These are phyloP conservation scores for Metrosideros polymorpha DNA, from an alignment of 441 rosid genomes.

Conservation along the genomic window DNA sequence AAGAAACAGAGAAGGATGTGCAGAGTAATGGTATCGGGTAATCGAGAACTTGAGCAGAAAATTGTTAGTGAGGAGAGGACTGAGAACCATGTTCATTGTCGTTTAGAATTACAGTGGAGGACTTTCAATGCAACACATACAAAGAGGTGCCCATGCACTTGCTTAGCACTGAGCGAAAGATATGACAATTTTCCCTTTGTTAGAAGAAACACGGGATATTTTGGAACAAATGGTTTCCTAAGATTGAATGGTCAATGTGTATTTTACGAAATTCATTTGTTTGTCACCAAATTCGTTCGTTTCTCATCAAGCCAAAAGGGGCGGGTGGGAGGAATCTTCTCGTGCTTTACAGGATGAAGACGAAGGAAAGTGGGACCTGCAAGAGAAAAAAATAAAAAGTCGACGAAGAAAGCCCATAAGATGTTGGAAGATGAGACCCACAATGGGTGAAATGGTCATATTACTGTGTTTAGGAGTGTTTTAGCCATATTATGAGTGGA, in stretches of 20 bases:
- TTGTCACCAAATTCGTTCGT: not conserved
- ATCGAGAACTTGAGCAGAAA: not conserved
- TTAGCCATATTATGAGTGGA: no score
- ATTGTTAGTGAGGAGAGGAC: not conserved
- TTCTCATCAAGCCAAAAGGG: not conserved
- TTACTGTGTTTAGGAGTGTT: no score
- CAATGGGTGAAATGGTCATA: no score
- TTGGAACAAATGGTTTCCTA: not conserved
- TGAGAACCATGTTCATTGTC: not conserved
- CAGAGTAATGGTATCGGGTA: not conserved
- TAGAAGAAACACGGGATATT: not conserved
- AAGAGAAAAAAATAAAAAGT: no score
- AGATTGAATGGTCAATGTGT: not conserved
- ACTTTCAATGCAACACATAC: not conserved
- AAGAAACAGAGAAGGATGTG: not conserved
- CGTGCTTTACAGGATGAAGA: no score
- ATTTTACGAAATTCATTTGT: not conserved
- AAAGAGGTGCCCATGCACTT: not conserved
- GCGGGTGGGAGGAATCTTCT: not conserved
- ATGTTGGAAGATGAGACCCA: no score
- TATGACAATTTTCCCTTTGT: not conserved
- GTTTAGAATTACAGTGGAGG: not conserved
- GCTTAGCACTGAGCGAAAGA: not conserved
- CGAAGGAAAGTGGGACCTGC: no score
- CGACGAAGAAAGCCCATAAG: no score